Evolutionary conservation across 2,329 filamentous ascomycete genomes (phyloP).

Genomic region (Diaporthe capsici): DNA sequence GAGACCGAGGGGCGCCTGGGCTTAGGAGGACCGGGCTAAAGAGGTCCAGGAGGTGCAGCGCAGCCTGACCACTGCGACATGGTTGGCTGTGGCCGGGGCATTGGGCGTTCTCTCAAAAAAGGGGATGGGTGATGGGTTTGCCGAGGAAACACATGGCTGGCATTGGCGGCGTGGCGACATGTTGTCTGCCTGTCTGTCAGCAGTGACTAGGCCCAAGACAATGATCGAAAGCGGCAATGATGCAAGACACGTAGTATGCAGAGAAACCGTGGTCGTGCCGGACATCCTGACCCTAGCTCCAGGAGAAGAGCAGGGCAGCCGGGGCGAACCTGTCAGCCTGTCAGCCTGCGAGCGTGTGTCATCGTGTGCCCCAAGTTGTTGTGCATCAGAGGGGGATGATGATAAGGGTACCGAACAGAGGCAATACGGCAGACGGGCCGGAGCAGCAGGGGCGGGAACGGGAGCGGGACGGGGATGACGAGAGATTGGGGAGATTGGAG

Average conservation of each 20-base stretch:
- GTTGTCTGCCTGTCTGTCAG: background rate
- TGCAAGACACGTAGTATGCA: constrained; percentile 11
- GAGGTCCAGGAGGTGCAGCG: background rate
- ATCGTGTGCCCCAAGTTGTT: background rate
- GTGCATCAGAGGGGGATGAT: background rate
- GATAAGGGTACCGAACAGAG: background rate
- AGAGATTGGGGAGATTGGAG: constrained; percentile 9
- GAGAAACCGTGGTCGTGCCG: background rate
- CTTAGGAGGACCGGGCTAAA: background rate
- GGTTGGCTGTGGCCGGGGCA: background rate
- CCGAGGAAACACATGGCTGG: constrained; percentile 19
- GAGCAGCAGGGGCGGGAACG: constrained; percentile 22
- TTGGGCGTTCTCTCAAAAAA: background rate
- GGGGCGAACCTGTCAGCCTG: background rate
- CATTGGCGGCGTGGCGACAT: constrained; percentile 19
- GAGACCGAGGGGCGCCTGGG: constrained; percentile 18
- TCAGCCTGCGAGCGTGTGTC: background rate
- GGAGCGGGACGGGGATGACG: constrained; percentile 33
- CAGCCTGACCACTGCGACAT: background rate
- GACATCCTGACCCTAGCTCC: background rate
- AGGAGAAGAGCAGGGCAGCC: background rate
- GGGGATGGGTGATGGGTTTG: background rate
- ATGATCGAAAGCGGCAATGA: background rate
- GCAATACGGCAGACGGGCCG: constrained; percentile 21
- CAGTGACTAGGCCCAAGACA: constrained; percentile 11